phyloP scores from a whole-genome alignment of 2,329 filamentous ascomycete species.

The Periconia sp. region DNA sequence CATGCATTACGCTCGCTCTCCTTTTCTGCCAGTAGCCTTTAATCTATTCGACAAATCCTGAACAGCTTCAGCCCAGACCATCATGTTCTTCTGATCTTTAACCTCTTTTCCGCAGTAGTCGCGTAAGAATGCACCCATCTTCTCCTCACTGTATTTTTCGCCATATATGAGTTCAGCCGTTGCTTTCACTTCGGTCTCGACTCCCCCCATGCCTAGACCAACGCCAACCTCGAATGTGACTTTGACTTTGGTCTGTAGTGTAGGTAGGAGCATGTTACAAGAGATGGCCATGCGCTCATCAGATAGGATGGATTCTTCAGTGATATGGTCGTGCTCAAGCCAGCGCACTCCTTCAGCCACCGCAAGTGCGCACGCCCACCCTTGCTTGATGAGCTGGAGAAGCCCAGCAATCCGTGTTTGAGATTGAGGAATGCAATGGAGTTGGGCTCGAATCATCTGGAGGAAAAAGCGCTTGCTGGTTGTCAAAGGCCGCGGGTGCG shows the following conservation, averaged over 20 bases:
- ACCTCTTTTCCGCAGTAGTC: constrained; percentile 50
- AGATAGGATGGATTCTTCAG: constrained; percentile 62
- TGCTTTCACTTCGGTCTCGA: constrained; percentile 59
- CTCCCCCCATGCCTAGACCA: constrained; percentile 46
- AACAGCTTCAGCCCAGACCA: constrained; percentile 48
- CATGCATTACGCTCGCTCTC: constrained; percentile 29
- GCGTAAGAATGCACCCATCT: constrained; percentile 71
- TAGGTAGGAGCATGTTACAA: constrained; percentile 63
- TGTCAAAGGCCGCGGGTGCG: constrained; percentile 58
- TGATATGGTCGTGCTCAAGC: constrained; percentile 66
- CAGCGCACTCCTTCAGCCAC: constrained; percentile 63
- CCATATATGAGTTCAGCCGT: constrained; percentile 71
- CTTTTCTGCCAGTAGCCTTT: constrained; percentile 49
- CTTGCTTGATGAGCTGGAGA: constrained; percentile 59
- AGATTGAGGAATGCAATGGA: constrained; percentile 63
- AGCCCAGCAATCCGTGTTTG: constrained; percentile 60
- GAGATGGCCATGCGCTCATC: constrained; percentile 67
- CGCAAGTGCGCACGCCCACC: constrained; percentile 66
- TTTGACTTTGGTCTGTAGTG: constrained; percentile 69
- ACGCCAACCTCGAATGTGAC: constrained; percentile 59
- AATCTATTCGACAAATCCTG: constrained; percentile 48
- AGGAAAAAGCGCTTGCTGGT: constrained; percentile 75
- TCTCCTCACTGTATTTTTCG: constrained; percentile 73
- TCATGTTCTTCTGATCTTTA: constrained; percentile 29
- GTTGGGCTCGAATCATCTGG: constrained; percentile 68